Evolutionary conservation across 192 early-diverging fungal genomes (phyloP).

Genomic region (Gonapodya prolifera): DNA sequence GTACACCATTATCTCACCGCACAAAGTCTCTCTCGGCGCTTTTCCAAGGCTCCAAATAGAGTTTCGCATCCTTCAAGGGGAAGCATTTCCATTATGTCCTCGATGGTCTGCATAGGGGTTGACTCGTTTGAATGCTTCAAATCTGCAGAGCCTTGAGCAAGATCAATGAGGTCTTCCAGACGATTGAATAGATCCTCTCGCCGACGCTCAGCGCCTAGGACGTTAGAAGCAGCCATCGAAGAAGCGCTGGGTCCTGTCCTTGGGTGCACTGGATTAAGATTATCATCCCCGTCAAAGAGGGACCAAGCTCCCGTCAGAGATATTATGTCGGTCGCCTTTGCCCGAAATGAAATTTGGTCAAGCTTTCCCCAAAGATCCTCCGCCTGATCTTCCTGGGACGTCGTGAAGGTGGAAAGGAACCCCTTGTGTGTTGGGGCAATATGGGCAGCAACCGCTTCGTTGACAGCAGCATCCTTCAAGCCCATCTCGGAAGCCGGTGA

Average conservation of each 20-base stretch:
- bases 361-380: not conserved
- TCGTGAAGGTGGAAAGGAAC: not conserved
- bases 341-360: not conserved
- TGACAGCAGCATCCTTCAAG: not conserved
- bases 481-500: not conserved
- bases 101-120: slow-evolving; percentile 38
- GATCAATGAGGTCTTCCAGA: not conserved
- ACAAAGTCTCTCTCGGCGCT: slow-evolving; percentile 31
- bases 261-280: not conserved
- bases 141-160: not conserved
- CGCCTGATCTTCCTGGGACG: not conserved
- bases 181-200: not conserved
- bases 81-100: slow-evolving; percentile 55
- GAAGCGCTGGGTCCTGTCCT: not conserved
- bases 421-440: not conserved
- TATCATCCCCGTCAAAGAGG: not conserved
- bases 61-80: slow-evolving; percentile 37
- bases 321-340: not conserved
- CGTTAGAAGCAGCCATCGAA: not conserved
- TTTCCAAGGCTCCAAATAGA: slow-evolving; percentile 56
- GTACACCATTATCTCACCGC: slow-evolving; percentile 23
- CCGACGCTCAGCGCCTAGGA: too few relatives aligned
- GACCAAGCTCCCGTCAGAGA: not conserved
- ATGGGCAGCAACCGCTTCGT: not conserved
- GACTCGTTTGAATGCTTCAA: not conserved